A percentile compares a stretch with the other conserved stretches of the same genome.
Conservation (phyloP, 2,329 filamentous ascomycete species). For the Pyrenophora tritici-repentis region DNA sequence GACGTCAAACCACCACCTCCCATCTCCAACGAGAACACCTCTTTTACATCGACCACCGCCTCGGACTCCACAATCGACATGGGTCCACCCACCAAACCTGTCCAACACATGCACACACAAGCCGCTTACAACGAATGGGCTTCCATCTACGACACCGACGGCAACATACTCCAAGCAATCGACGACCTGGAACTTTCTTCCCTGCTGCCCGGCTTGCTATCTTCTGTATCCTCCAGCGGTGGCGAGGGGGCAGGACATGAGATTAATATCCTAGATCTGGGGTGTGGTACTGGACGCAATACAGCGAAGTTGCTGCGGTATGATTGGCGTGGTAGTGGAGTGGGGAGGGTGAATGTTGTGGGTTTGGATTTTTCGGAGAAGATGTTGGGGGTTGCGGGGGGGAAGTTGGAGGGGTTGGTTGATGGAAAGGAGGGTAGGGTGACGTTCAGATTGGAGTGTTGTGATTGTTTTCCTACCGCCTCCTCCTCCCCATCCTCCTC, state of each 20-base stretch:
- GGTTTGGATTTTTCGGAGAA: constrained; percentile 62
- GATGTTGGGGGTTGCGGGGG: constrained; percentile 62
- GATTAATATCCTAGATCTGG: constrained; percentile 62
- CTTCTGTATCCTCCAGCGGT: constrained; percentile 29
- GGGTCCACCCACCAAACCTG: constrained; percentile 21
- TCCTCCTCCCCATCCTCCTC: too few relatives aligned
- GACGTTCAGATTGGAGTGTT: constrained; percentile 12
- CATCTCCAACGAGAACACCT: constrained; percentile 19
- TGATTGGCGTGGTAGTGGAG: constrained; percentile 20
- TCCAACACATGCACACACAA: constrained; percentile 47
- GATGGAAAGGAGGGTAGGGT: not conserved
- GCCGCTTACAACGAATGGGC: constrained; percentile 59
- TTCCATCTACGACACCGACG: constrained; percentile 66
- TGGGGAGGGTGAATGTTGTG: constrained; percentile 46
- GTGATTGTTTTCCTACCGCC: constrained; percentile 38
- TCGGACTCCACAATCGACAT: constrained; percentile 35
- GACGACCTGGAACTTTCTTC: constrained; percentile 62
- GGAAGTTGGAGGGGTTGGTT: constrained; percentile 35
- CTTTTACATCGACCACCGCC: constrained; percentile 44
- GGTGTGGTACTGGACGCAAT: constrained; percentile 69
- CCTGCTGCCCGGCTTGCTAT: constrained; percentile 57
- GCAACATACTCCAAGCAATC: constrained; percentile 68
- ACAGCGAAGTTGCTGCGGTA: constrained; percentile 58
- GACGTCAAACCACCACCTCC: constrained; percentile 31
- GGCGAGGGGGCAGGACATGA: not conserved